Percentiles rank a stretch among this genome's conserved stretches.
These are phyloP conservation scores for Melampsora americana DNA, from an alignment of 1,284 basidiomycete species.

Conservation along the genomic window DNA sequence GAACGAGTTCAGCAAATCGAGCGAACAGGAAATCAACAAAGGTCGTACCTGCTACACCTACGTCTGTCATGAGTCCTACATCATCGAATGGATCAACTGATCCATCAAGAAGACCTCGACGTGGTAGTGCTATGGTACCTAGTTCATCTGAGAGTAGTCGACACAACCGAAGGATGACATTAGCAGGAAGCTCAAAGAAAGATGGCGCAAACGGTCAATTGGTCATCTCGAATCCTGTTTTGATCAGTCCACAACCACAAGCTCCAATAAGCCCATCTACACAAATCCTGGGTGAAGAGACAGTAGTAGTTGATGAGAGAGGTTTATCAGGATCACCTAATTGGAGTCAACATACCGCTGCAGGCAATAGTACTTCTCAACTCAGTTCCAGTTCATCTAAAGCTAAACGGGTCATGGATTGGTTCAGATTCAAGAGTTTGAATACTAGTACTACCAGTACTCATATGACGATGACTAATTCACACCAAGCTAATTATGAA, in stretches of 20 bases:
- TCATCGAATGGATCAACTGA: background rate
- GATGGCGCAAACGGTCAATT: background rate
- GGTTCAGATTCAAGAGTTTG: constrained; percentile 62
- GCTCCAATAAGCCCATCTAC: constrained; percentile 52
- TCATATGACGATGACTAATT: background rate
- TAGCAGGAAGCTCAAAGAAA: constrained; percentile 5
- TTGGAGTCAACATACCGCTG: constrained; percentile 46
- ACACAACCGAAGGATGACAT: background rate
- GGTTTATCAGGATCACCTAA: constrained; percentile 46
- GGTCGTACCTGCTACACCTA: constrained; percentile 1
- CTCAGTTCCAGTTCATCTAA: constrained; percentile 57
- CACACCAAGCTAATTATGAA: background rate
- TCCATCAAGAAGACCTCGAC: constrained; percentile 11
- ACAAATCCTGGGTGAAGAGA: constrained; percentile 52
- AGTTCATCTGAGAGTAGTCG: background rate
- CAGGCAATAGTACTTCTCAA: constrained; percentile 22
- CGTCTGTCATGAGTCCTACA: background rate
- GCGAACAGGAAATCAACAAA: constrained; percentile 48
- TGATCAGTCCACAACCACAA: constrained; percentile 49
- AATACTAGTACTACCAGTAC: constrained; percentile 25
- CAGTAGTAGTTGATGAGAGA: constrained; percentile 45
- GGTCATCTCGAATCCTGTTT: constrained; percentile 41
- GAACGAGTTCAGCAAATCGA: constrained; percentile 54
- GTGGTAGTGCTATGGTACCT: constrained; percentile 13
- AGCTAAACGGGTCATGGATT: constrained; percentile 65